Conservation (phyloP, 176 grass and related monocot species). For the Ensete glaucum region DNA sequence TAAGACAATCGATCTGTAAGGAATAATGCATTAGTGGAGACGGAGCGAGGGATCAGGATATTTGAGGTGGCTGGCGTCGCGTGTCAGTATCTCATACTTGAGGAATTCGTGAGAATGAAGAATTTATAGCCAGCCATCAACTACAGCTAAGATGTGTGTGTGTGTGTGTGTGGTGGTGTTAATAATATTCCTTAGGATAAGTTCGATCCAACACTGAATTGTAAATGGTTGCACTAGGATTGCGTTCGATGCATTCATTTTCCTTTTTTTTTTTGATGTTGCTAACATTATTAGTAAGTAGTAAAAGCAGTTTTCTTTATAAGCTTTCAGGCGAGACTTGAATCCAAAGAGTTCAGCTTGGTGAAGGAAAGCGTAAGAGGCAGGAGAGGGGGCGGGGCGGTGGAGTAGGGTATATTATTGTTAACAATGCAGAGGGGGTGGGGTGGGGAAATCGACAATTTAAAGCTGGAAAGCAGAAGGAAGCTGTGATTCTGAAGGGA, state of each 20-base stretch:
- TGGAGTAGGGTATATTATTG: too few relatives aligned
- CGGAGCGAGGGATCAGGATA: background rate
- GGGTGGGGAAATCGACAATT: background rate
- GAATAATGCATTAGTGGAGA: background rate
- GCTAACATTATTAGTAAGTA: too few relatives aligned
- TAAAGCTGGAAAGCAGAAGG: conserved; percentile 1
- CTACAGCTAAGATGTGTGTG: background rate
- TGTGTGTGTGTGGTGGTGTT: background rate
- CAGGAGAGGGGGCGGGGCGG: too few relatives aligned
- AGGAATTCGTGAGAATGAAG: background rate
- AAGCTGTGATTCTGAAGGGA: conserved; percentile 29
- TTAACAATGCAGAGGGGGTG: too few relatives aligned
- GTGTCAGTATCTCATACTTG: background rate
- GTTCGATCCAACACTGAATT: background rate
- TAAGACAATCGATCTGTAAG: background rate
- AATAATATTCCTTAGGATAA: background rate
- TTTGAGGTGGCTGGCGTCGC: background rate
- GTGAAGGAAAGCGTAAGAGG: too few relatives aligned
- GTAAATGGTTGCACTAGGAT: background rate
- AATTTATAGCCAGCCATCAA: background rate
- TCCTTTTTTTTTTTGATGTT: too few relatives aligned
- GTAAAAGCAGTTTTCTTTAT: too few relatives aligned
- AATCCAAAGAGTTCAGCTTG: too few relatives aligned
- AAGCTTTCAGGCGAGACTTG: too few relatives aligned
- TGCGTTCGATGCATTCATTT: too few relatives aligned